These are phyloP conservation scores for Mycena filopes DNA, from an alignment of 768 basidiomycete genomes.

Conservation along the genomic window DNA sequence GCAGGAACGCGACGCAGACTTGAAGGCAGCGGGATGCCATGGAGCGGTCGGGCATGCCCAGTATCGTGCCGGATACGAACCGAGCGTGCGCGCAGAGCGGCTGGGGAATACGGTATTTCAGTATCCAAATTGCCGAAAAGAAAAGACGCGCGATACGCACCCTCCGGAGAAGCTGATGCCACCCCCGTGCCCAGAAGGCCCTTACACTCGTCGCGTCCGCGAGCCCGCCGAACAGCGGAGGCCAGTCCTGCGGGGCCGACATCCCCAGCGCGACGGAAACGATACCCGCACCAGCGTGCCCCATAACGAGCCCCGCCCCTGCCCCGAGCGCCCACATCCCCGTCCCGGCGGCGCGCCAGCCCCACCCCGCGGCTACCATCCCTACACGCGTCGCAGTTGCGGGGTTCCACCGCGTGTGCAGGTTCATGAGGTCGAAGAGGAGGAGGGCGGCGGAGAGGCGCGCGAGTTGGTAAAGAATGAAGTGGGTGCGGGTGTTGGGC, in stretches of 20 bases:
- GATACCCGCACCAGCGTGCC: conserved; percentile 11
- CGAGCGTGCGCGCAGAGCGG: conserved; percentile 11
- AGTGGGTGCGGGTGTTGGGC: conserved; percentile 5
- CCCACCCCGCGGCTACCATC: conserved; percentile 11
- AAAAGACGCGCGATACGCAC: not conserved
- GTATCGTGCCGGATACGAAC: not conserved
- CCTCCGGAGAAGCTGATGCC: conserved; percentile 29
- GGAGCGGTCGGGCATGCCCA: conserved; percentile 6
- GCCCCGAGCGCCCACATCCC: conserved; percentile 6
- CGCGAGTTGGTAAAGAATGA: conserved; percentile 7
- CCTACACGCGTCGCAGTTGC: conserved; percentile 7
- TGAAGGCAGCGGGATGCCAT: not conserved
- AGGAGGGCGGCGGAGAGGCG: not conserved
- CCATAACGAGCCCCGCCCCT: not conserved
- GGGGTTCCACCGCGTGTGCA: conserved; percentile 29
- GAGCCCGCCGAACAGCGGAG: conserved; percentile 21
- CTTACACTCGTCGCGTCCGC: conserved; percentile 21
- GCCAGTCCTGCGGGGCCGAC: conserved; percentile 26
- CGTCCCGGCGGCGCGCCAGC: conserved; percentile 19
- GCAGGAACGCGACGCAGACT: conserved; percentile 9
- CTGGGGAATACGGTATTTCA: not conserved
- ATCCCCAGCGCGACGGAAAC: conserved; percentile 10
- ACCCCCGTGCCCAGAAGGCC: conserved; percentile 29
- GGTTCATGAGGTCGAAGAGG: conserved; percentile 22
- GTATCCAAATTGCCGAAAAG: not conserved